Percentiles rank a stretch among this genome's conserved stretches.
Conservation (phyloP, 2,329 filamentous ascomycete genomes). For the Pseudogymnoascus sp. region DNA sequence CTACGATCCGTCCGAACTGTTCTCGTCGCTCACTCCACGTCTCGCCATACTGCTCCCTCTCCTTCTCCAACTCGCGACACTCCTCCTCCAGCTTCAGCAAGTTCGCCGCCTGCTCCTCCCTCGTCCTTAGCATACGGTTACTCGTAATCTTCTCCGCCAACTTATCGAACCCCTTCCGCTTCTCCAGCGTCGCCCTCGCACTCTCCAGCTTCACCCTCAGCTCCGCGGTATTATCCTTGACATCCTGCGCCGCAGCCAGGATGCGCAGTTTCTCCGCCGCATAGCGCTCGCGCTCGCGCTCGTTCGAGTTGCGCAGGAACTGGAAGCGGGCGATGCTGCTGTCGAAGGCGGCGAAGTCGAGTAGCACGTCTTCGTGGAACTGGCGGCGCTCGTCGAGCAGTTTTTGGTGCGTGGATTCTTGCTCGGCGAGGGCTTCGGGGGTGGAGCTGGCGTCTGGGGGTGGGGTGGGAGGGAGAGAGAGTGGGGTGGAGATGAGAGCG, state of each 20-base stretch:
- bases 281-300: slow-evolving; percentile 75
- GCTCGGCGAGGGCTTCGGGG: slow-evolving; percentile 34
- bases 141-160: slow-evolving; percentile 78
- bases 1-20: slow-evolving; percentile 82
- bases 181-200: slow-evolving; percentile 63
- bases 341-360: slow-evolving; percentile 85
- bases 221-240: slow-evolving; percentile 64
- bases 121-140: slow-evolving; percentile 68
- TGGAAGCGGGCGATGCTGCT: slow-evolving; percentile 81
- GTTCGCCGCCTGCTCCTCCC: slow-evolving; percentile 74
- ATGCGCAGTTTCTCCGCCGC: slow-evolving; percentile 72
- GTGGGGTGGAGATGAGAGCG: slow-evolving; percentile 49
- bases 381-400: slow-evolving; percentile 49
- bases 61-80: slow-evolving; percentile 76
- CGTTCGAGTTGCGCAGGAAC: slow-evolving; percentile 76
- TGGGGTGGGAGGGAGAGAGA: slow-evolving; percentile 53
- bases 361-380: slow-evolving; percentile 72
- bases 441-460: slow-evolving; percentile 52
- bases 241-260: slow-evolving; percentile 64
- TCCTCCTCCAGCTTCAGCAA: slow-evolving; percentile 79
- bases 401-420: slow-evolving; percentile 39
- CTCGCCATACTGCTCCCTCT: slow-evolving; percentile 70
- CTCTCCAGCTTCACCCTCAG: slow-evolving; percentile 69
- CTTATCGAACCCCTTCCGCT: slow-evolving; percentile 80
- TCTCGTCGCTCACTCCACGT: slow-evolving; percentile 80